These are phyloP conservation scores for Phytophthora palmivora DNA, from an alignment of 352 stramenopile genomes.

Conservation along the genomic window DNA sequence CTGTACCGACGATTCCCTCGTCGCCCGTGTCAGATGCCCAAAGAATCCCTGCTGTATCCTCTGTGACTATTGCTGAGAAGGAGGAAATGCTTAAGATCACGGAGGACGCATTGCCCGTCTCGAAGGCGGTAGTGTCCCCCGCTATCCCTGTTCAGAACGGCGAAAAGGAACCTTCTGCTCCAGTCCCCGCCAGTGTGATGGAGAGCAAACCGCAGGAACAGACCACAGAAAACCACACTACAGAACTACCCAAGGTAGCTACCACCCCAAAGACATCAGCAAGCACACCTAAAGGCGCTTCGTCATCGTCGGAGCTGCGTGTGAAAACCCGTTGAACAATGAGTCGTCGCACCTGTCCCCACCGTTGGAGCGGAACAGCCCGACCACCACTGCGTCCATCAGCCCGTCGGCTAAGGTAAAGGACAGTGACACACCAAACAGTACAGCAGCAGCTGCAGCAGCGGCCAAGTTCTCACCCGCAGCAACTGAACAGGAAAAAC, in stretches of 20 bases:
- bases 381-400: constrained; percentile 49
- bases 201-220: constrained; percentile 29
- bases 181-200: not conserved
- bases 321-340: constrained; percentile 53
- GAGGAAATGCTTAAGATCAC: constrained; percentile 10
- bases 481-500: constrained; percentile 13
- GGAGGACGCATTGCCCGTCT: constrained; percentile 6
- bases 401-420: constrained; percentile 62
- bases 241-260: constrained; percentile 4
- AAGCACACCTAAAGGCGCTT: constrained; percentile 4
- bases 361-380: constrained; percentile 52
- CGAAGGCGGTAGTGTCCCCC: not conserved
- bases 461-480: constrained; percentile 38
- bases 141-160: constrained; percentile 2
- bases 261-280: constrained; percentile 5
- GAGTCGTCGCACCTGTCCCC: constrained; percentile 63
- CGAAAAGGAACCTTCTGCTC: constrained; percentile 4
- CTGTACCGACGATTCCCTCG: not conserved
- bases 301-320: constrained; percentile 38
- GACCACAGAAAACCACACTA: constrained; percentile 10
- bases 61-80: not conserved
- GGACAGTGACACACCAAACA: constrained; percentile 43
- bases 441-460: constrained; percentile 17
- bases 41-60: constrained; percentile 3
- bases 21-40: constrained; percentile 18